These are phyloP conservation scores for Penicillium coffeae DNA, from an alignment of 495 filamentous ascomycete species.

Conservation along the genomic window DNA sequence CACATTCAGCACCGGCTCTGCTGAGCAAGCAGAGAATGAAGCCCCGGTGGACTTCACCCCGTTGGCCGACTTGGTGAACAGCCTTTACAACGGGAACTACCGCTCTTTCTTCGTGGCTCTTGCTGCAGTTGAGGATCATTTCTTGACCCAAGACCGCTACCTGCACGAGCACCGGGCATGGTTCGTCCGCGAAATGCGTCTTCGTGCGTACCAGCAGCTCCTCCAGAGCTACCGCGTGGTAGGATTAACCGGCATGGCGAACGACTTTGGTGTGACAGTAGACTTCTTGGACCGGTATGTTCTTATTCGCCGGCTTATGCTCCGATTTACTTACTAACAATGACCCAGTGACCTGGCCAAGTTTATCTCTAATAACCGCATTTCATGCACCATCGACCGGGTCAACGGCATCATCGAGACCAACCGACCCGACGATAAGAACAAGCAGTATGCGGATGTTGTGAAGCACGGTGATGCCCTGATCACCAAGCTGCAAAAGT, in stretches of 20 bases:
- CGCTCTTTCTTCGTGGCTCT: constrained; percentile 87
- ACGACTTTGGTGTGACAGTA: constrained; percentile 90
- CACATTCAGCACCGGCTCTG: constrained; percentile 63
- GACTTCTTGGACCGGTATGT: constrained; percentile 89
- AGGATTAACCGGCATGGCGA: constrained; percentile 90
- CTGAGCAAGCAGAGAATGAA: constrained; percentile 69
- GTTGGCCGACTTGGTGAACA: constrained; percentile 83
- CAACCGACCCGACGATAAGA: constrained; percentile 95
- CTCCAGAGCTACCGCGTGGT: constrained; percentile 98
- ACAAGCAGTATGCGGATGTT: constrained; percentile 96
- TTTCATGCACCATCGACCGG: constrained; percentile 94
- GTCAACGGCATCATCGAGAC: constrained; percentile 98
- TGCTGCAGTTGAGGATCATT: constrained; percentile 87
- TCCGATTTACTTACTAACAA: constrained; percentile 7
- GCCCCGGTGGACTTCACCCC: constrained; percentile 71
- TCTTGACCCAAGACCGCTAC: constrained; percentile 90
- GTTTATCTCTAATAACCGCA: constrained; percentile 91
- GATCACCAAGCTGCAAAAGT: constrained; percentile 98
- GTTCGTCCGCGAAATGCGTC: constrained; percentile 97
- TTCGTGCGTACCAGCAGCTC: constrained; percentile 91
- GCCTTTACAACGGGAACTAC: constrained; percentile 89
- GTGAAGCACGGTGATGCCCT: constrained; percentile 95
- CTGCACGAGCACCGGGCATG: constrained; percentile 88
- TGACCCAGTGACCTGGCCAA: constrained; percentile 80
- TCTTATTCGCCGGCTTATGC: not conserved